Percentiles rank a stretch among this genome's conserved stretches.
These are phyloP conservation scores for Cicer pinnatifidum DNA, from an alignment of 306 rosid genomes.

Conservation along the genomic window DNA sequence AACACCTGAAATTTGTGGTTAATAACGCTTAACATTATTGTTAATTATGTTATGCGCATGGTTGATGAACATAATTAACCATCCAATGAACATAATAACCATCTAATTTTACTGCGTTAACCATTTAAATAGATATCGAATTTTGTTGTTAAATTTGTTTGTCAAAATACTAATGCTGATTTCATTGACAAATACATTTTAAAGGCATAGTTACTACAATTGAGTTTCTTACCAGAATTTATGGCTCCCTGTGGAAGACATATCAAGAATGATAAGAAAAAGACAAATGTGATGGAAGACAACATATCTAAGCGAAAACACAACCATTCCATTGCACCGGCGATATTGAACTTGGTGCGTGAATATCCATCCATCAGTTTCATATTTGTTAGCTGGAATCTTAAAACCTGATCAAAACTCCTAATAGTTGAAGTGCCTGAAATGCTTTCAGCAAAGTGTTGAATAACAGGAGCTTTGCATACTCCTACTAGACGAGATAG, in stretches of 20 bases:
- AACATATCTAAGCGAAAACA: slow-evolving; percentile 71
- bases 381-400: slow-evolving; percentile 73
- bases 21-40: no score
- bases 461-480: slow-evolving; percentile 85
- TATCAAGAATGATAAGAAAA: slow-evolving; percentile 64
- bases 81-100: no score
- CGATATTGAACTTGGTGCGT: slow-evolving; percentile 63
- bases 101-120: no score
- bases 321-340: slow-evolving; percentile 81
- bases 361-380: slow-evolving; percentile 65
- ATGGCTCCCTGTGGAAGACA: slow-evolving; percentile 61
- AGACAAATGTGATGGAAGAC: slow-evolving; percentile 61
- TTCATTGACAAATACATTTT: background rate
- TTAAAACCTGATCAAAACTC: slow-evolving; percentile 73
- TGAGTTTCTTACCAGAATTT: slow-evolving; percentile 57
- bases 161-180: no score
- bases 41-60: no score
- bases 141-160: no score
- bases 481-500: slow-evolving; percentile 78
- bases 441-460: slow-evolving; percentile 79
- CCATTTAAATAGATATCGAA: no score
- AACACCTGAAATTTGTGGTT: no score
- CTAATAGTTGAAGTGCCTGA: slow-evolving; percentile 80
- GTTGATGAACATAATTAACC: no score
- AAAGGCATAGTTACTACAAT: background rate